A percentile compares a stretch with the other conserved stretches of the same genome.
Conservation (phyloP, 2,329 filamentous ascomycete species). For the Penicillium sp. region DNA sequence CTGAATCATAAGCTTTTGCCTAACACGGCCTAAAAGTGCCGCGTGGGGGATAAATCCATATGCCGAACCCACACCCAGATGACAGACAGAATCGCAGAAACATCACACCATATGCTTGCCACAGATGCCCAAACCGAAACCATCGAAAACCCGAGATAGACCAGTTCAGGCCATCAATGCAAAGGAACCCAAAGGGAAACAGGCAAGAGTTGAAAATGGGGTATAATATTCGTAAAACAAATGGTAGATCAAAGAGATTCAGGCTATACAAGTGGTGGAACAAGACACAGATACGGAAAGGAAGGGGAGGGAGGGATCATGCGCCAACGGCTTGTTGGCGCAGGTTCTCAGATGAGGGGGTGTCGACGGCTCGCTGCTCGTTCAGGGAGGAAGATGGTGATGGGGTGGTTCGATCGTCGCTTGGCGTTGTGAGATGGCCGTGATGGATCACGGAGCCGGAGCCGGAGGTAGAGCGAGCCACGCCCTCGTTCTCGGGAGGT, state of each 20-base stretch:
- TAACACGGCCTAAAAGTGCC: background rate
- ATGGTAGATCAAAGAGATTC: slow-evolving; percentile 11
- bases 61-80: background rate
- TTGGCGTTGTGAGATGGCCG: slow-evolving; percentile 12
- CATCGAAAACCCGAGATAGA: slow-evolving; percentile 3
- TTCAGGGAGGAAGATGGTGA: slow-evolving; percentile 19
- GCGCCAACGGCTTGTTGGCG: slow-evolving; percentile 23
- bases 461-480: slow-evolving; percentile 4
- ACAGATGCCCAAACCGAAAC: slow-evolving; percentile 7
- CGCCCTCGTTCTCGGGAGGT: background rate
- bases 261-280: slow-evolving; percentile 17
- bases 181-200: slow-evolving; percentile 12
- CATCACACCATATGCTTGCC: slow-evolving; percentile 1
- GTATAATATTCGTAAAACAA: background rate
- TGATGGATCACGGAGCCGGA: slow-evolving; percentile 4
- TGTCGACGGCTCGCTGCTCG: slow-evolving; percentile 19
- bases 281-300: too few relatives aligned
- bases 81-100: background rate
- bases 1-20: background rate
- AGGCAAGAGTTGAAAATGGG: slow-evolving; percentile 12
- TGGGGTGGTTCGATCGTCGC: slow-evolving; percentile 6
- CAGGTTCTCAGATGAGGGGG: slow-evolving; percentile 22
- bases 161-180: slow-evolving; percentile 14
- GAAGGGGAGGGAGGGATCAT: slow-evolving; percentile 4
- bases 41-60: background rate